Base-by-base conservation (phyloP, 1,139 yeast genomes). In the Zygoascus sp. region DNA sequence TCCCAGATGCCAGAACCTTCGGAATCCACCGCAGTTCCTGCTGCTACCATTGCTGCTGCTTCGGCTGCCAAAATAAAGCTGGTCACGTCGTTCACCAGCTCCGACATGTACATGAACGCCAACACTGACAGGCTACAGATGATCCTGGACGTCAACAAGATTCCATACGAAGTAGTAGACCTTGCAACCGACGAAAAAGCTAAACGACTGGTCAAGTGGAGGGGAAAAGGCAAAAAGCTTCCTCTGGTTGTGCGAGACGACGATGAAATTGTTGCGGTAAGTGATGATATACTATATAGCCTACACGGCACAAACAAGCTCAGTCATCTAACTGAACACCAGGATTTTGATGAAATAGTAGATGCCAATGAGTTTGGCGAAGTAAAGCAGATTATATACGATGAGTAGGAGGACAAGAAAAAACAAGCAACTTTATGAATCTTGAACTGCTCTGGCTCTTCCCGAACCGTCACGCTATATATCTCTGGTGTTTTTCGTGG, bases 201-300 rank as follows among this genome's bases (percentile, higher is more conserved):
- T 15, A 81, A 86, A 62, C 78, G 81, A 57, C 76, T 87, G 28
- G 90, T 97, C 97, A 82, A 81, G 60, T 76, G 94, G 62, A 77
- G 81, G 54, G 75, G 88, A 15, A 73, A 74, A 40, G 96, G 95
- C 5, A 80, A 84, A 58, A 69, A 78, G 1, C 75, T 89, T 48
- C 98, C 98, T 2, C 97, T 94, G n/a, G 77, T 92, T 19, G 89
- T 90, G 22, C 76, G 96, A 59, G 96, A 95, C n/a, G 73, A 72
- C 36, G 73, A 72, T 36, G 96, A 88, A 57, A 78, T 82, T 52
- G 83, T 90, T 55, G 96, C 96, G 8, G 63, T 55, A 50, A 51
- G 58, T 43, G 17, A 7, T 19, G n/a, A 3, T 23, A 23, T 23
- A 23, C 27, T 23, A 23, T 10, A 23, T 23, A 10, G 27, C n/a